These are phyloP conservation scores for Quercus cerris DNA, from an alignment of 306 rosid genomes.

Conservation along the genomic window DNA sequence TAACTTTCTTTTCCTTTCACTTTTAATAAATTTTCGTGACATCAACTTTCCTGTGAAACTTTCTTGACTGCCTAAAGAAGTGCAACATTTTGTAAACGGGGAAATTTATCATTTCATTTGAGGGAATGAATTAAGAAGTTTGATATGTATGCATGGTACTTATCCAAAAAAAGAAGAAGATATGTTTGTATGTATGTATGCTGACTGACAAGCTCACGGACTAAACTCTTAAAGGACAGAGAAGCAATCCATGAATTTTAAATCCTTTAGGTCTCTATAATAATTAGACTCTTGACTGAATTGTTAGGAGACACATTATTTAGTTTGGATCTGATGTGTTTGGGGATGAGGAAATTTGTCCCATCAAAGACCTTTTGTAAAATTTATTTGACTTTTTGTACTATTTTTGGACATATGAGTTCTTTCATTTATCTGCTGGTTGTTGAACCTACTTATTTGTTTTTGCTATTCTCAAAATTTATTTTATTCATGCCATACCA, in stretches of 20 bases:
- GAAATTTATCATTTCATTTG: not conserved
- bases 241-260: not conserved
- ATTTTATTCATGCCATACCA: not conserved
- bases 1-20: not conserved
- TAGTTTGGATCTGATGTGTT: not conserved
- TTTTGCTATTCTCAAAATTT: not conserved
- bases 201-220: not conserved
- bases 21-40: not conserved
- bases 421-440: not conserved
- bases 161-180: too few species aligned
- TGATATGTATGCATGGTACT: not conserved
- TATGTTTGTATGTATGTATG: too few species aligned
- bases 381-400: not conserved
- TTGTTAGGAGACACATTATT: not conserved
- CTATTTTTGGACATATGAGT: not conserved
- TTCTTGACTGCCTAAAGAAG: not conserved
- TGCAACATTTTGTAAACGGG: not conserved
- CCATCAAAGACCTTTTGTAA: not conserved
- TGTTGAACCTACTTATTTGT: not conserved
- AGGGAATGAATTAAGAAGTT: not conserved
- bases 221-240: not conserved
- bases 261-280: not conserved
- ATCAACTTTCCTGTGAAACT: not conserved
- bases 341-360: not conserved
- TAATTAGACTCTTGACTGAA: not conserved